A percentile compares a stretch with the other conserved stretches of the same genome.
Conservation (phyloP, 2,329 filamentous ascomycete species). For the Ceratocystis destructans region DNA sequence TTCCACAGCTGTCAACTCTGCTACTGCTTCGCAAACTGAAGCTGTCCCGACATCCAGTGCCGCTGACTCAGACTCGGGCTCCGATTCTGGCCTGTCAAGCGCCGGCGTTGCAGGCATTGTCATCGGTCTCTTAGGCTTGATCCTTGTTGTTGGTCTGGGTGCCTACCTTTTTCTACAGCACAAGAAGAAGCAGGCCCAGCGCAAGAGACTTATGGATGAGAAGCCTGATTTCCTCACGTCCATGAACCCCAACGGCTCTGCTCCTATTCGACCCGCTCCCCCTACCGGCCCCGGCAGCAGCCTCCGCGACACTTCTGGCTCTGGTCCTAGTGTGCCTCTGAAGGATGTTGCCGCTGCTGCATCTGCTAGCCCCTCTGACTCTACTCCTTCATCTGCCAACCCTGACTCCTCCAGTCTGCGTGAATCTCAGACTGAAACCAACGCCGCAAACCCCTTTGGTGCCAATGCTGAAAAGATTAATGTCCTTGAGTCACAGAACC, state of each 20-base stretch:
- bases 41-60: too few species aligned
- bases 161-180: constrained; percentile 57
- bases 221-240: constrained; percentile 16
- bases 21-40: constrained; percentile 14
- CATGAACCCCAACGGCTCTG: constrained; percentile 8
- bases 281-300: constrained; percentile 17
- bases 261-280: constrained; percentile 15
- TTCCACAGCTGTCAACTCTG: constrained; percentile 12
- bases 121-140: constrained; percentile 59
- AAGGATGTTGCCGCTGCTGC: constrained; percentile 12
- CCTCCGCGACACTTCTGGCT: constrained; percentile 1
- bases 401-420: background rate
- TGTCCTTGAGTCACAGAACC: constrained; percentile 34
- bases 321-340: constrained; percentile 11
- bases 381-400: background rate
- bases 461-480: constrained; percentile 35
- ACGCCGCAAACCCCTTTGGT: constrained; percentile 59
- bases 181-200: constrained; percentile 53
- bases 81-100: constrained; percentile 19
- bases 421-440: constrained; percentile 28
- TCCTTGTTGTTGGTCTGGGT: constrained; percentile 53
- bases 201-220: constrained; percentile 27
- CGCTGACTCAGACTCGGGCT: constrained; percentile 19
- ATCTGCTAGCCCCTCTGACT: background rate
- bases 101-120: constrained; percentile 66